Evolutionary conservation across 148 eudicot genomes (phyloP), one percentile per base, ranked within the genome.

Genomic region (Pouteria glomerata): DNA sequence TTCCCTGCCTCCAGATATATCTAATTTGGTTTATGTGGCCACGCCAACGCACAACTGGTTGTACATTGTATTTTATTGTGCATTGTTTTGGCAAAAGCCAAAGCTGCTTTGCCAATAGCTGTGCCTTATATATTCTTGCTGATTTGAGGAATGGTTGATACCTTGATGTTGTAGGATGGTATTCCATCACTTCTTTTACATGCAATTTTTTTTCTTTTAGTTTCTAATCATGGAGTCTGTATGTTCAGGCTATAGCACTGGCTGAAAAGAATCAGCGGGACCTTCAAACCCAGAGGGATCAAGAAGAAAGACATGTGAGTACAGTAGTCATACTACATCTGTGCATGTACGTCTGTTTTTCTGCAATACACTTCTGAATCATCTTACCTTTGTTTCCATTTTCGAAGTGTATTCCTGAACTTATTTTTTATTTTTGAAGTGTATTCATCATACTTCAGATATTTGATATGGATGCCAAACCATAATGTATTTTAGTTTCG

Each of bases 221-320:
- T 26, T 62, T 45, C 57, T 61, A 27, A 41, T 57, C 73, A 16
- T 61, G 57, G 16, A 66, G 42, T 35, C 53, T 73, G 11, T 23
- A 44, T 74, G 30, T 65, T 61, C 78, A 86, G 87, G 89, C 87
- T 70, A 83, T 79, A 74, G 89, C 89, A 41, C 62, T 86, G 68
- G 87, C 85, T 68, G 89, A 86, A 51, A 86, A 83, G 76, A 86
- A 86, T 74, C 83, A 86, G 42, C 80, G 89, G 27, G 89, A 86
- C 69, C 80, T 86, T 66, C 89, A 86, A 72, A 73, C 78, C 69
- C 87, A 76, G 70, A 78, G 67, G 74, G 87, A 86, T 1, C 89
- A 86, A 74, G 86, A 86, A 60, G 89, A 86, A 77, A 78, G 83
- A 81, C 73, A 78, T 78, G 89, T 85, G 53, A 80, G 86, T 71